Evolutionary conservation across 2,329 filamentous ascomycete species (phyloP).

Genomic region (Xylariaceae sp.): DNA sequence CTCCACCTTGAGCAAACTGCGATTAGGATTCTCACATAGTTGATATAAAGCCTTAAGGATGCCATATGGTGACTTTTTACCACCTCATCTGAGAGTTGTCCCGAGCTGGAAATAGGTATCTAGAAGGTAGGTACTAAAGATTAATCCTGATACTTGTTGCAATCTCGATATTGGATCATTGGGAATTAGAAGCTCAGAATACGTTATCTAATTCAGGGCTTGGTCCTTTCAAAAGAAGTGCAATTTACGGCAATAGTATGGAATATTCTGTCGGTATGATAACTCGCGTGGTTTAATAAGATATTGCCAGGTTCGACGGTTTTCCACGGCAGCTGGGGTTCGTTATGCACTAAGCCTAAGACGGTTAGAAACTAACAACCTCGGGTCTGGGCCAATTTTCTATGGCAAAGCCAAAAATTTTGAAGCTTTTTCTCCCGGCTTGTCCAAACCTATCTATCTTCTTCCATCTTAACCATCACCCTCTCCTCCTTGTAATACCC

Average conservation of each 20-base stretch:
- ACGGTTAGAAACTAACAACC: conserved; percentile 28
- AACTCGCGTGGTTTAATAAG: neutral
- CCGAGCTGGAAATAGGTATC: too few species aligned
- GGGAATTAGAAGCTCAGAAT: too few species aligned
- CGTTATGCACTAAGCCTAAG: conserved; percentile 27
- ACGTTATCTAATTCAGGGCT: too few species aligned
- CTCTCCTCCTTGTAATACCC: conserved; percentile 25
- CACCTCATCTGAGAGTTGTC: too few species aligned
- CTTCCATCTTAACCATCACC: conserved; percentile 13
- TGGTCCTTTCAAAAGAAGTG: too few species aligned
- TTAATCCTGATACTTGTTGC: too few species aligned
- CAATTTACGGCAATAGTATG: conserved; percentile 30
- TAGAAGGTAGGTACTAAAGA: too few species aligned
- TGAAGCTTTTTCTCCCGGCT: conserved; percentile 30
- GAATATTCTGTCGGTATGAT: neutral
- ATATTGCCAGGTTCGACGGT: conserved; percentile 27
- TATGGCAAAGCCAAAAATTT: conserved; percentile 31
- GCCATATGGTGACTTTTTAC: too few species aligned
- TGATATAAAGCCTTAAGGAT: too few species aligned
- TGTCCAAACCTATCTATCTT: conserved; percentile 19
- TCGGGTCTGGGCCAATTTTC: conserved; percentile 25
- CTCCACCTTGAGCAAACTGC: too few species aligned
- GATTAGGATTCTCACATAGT: too few species aligned
- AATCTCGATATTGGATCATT: too few species aligned
- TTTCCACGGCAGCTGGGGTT: conserved; percentile 26